Percentiles rank a stretch among this genome's conserved stretches.
Conservation (phyloP, 1,284 basidiomycete genomes). For the Bjerkandera adusta region DNA sequence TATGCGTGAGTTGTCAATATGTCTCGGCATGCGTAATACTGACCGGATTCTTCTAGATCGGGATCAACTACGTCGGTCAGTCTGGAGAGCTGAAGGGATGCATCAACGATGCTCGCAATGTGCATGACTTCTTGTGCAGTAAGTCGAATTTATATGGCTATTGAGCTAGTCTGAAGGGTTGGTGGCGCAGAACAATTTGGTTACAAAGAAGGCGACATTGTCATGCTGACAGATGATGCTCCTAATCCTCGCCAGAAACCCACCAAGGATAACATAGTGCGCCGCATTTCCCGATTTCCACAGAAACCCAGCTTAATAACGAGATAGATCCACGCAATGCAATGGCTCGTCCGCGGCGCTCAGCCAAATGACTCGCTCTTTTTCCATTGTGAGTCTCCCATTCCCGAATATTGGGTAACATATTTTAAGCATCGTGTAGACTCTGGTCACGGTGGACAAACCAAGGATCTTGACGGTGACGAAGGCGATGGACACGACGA, state of each 20-base stretch:
- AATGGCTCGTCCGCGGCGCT: conserved; percentile 85
- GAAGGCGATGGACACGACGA: conserved; percentile 68
- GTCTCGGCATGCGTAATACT: not conserved
- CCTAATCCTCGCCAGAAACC: conserved; percentile 63
- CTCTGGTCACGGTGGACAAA: conserved; percentile 83
- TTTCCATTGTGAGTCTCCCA: conserved; percentile 74
- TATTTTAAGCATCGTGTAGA: conserved; percentile 39
- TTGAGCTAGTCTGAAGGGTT: not conserved
- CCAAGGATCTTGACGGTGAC: conserved; percentile 71
- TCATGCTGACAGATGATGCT: conserved; percentile 82
- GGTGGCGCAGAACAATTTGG: conserved; percentile 51
- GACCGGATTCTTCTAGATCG: conserved; percentile 48
- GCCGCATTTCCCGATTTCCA: conserved; percentile 21
- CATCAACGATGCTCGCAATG: conserved; percentile 85
- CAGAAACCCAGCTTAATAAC: not conserved
- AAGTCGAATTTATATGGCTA: conserved; percentile 22
- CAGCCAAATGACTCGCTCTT: conserved; percentile 85
- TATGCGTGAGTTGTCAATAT: conserved; percentile 54
- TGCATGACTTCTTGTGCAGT: conserved; percentile 73
- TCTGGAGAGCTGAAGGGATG: conserved; percentile 71
- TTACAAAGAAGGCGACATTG: conserved; percentile 81
- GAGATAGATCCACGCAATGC: conserved; percentile 71
- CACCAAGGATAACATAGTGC: conserved; percentile 80
- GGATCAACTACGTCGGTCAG: conserved; percentile 81
- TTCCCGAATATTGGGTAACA: too few species aligned